Conservation (phyloP, 805 yeast species). For the Pichia californica region DNA sequence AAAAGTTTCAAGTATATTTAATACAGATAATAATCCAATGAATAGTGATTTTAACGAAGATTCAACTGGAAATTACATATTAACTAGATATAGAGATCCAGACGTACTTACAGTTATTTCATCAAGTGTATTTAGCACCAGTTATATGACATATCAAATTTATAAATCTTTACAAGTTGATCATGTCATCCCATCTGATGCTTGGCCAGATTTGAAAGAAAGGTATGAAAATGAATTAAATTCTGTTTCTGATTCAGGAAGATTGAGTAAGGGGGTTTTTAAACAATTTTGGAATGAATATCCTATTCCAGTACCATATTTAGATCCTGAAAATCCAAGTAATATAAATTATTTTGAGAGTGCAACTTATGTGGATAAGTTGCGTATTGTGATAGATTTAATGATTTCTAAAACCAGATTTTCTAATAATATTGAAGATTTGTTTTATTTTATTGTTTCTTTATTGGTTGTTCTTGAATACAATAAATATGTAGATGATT, state of each 20-base stretch:
- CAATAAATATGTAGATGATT: background rate
- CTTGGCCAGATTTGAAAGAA: conserved; percentile 6
- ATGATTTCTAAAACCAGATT: conserved; percentile 7
- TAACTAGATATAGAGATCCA: conserved; percentile 9
- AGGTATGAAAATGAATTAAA: background rate
- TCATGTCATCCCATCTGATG: conserved; percentile 7
- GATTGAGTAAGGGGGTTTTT: conserved; percentile 6
- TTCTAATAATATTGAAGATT: conserved; percentile 3
- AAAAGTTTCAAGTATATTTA: conserved; percentile 5
- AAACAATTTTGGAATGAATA: conserved; percentile 6
- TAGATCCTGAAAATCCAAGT: conserved; percentile 3
- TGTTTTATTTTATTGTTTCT: conserved; percentile 2
- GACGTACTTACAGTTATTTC: conserved; percentile 6
- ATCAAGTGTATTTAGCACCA: conserved; percentile 6
- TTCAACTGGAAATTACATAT: background rate
- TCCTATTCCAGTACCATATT: conserved; percentile 11
- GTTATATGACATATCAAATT: conserved; percentile 8
- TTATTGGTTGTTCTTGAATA: conserved; percentile 4
- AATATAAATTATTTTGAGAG: conserved; percentile 4
- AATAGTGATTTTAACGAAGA: conserved; percentile 3
- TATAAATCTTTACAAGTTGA: conserved; percentile 9
- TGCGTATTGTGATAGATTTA: conserved; percentile 12
- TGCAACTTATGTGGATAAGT: conserved; percentile 12
- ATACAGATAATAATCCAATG: background rate
- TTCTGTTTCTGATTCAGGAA: background rate